A percentile compares a stretch with the other conserved stretches of the same genome.
phyloP scores from a whole-genome alignment of 345 rosid genomes.

The Murraya koenigii region DNA sequence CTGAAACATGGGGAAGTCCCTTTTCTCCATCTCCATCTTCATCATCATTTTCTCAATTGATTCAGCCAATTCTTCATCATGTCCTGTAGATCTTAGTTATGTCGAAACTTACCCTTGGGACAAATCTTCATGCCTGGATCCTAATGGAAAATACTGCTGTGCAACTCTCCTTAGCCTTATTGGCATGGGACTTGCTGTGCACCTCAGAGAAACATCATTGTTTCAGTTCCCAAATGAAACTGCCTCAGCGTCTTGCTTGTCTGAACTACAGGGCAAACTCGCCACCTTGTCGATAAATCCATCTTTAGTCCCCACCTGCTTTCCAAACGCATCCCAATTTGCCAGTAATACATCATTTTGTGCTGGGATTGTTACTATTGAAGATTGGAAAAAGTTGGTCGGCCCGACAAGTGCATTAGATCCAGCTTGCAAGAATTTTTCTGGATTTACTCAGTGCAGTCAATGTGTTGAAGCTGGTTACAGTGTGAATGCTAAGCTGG shows the following conservation, averaged over 20 bases:
- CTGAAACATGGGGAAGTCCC: constrained; percentile 16
- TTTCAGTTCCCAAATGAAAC: constrained; percentile 39
- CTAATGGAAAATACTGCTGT: constrained; percentile 38
- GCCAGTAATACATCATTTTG: constrained; percentile 39
- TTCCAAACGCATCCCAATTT: constrained; percentile 33
- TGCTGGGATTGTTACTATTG: constrained; percentile 33
- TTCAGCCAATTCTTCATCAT: constrained; percentile 27
- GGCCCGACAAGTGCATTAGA: constrained; percentile 35
- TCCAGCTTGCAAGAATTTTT: constrained; percentile 37
- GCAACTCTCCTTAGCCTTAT: constrained; percentile 45
- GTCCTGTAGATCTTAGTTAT: constrained; percentile 55
- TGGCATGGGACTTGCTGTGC: constrained; percentile 50
- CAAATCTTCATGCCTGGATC: constrained; percentile 30
- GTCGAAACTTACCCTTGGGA: constrained; percentile 60
- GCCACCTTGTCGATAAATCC: constrained; percentile 28
- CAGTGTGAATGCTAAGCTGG: constrained; percentile 32
- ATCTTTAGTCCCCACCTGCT: constrained; percentile 41
- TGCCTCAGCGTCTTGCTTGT: constrained; percentile 36
- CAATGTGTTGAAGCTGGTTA: constrained; percentile 50
- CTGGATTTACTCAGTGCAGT: constrained; percentile 39
- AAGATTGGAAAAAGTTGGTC: constrained; percentile 46
- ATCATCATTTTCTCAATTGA: constrained; percentile 4
- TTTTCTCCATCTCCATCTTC: constrained; percentile 5
- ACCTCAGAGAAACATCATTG: constrained; percentile 44
- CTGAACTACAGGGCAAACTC: constrained; percentile 36